Base-by-base conservation (phyloP, 176 grass and related monocot species). In the Zea luxurians region DNA sequence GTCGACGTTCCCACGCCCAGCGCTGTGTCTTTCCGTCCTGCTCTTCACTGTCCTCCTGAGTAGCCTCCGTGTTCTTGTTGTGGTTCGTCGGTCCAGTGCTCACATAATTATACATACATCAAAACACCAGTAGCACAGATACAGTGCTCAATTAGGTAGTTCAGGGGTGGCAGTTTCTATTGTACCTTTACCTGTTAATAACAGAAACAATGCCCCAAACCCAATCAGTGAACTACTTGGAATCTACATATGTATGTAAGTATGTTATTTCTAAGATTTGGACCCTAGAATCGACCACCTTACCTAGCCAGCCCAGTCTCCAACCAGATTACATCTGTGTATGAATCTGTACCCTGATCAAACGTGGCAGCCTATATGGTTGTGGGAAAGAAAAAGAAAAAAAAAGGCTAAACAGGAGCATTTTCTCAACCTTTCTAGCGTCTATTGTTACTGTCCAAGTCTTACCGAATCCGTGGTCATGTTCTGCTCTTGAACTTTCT, bases 401-500 rank as follows among this genome's bases (percentile, higher is more conserved):
- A 27, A 27, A 27, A 27, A 27, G 27, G 27, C 0, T 80, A 76
- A 84, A 81, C 68, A 79, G 18, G 54, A 68, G 71, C 46, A 71
- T 67, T 54, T 70, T 50, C 35, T n/a, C 72, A 38, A 78, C 66
- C n/a, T 54, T 62, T 76, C 18, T 66, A 62, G 27, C 27, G 27
- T 27, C 27, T 27, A 54, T 16, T 64, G 73, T 76, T 76, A 59
- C 48, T 74, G 68, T 57, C 60, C 59, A 73, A 64, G 55, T 77
- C 49, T 48, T 65, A 34, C 61, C 34, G 43, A 72, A 66, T 48
- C 48, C 66, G 44, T 20, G 48, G 76, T 78, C 70, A 91, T 7
- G 82, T 80, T 71, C 87, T 97, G 88, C 38, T 82, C 77, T 85
- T 93, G 42, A 93, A 89, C 83, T 93, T 97, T 78, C 90, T 88